Percentiles rank a stretch among this genome's conserved stretches.
These are phyloP conservation scores for Talaromyces ruber DNA, from an alignment of 495 filamentous ascomycete genomes.

Conservation along the genomic window DNA sequence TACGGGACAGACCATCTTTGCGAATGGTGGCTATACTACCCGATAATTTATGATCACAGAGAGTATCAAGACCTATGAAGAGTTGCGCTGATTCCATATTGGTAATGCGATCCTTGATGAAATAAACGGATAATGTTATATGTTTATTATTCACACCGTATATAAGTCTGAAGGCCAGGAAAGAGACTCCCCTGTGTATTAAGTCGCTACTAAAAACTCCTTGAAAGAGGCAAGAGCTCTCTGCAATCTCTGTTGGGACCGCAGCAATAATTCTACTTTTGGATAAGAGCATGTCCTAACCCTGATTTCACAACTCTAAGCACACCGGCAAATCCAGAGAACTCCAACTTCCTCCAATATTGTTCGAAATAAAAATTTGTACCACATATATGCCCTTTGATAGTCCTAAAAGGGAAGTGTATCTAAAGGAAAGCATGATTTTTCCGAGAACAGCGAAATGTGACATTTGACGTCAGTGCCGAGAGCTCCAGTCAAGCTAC, in stretches of 20 bases:
- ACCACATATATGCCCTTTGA: background rate
- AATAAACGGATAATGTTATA: background rate
- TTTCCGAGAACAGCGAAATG: too few species aligned
- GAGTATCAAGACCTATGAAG: background rate
- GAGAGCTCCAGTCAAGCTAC: too few species aligned
- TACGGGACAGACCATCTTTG: constrained; percentile 33
- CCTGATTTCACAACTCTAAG: background rate
- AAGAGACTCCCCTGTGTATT: background rate
- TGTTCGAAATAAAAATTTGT: background rate
- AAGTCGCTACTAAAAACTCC: background rate
- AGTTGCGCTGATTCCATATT: background rate
- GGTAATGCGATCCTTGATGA: background rate
- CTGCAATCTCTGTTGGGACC: background rate
- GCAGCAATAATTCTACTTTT: background rate
- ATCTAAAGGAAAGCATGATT: too few species aligned
- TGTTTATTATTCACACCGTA: background rate
- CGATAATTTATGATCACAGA: constrained; percentile 10
- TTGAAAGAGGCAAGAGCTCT: background rate
- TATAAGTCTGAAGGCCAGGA: background rate
- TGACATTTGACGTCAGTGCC: too few species aligned
- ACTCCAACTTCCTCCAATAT: background rate
- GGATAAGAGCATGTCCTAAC: background rate
- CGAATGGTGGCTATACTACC: constrained; percentile 31
- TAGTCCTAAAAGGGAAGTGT: background rate
- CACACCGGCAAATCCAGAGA: background rate